Evolutionary conservation across 306 rosid species (phyloP).

Genomic region (Sophora flavescens): DNA sequence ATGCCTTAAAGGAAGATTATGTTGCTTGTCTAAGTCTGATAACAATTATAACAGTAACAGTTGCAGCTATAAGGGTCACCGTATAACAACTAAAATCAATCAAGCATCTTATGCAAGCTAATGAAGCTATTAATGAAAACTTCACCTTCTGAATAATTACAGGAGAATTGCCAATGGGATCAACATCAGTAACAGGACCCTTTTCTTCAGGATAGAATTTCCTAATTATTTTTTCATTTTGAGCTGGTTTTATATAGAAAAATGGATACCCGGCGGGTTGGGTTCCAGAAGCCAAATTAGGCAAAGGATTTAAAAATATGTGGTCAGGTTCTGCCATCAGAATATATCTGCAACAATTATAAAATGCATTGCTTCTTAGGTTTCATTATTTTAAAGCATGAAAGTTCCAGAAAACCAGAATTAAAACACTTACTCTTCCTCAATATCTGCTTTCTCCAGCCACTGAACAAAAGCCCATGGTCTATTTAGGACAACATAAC

Average conservation of each 20-base stretch:
- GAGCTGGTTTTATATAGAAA: conserved; percentile 83
- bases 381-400: conserved; percentile 39
- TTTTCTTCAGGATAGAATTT: conserved; percentile 78
- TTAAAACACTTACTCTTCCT: conserved; percentile 73
- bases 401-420: conserved; percentile 21
- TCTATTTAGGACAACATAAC: conserved; percentile 88
- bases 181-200: conserved; percentile 84
- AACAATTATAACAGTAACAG: background rate
- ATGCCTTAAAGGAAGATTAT: conserved; percentile 34
- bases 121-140: conserved; percentile 36
- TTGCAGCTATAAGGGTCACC: conserved; percentile 19
- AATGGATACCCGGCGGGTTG: conserved; percentile 82
- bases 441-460: conserved; percentile 87
- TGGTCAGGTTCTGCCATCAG: conserved; percentile 99
- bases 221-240: conserved; percentile 72
- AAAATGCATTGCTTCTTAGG: conserved; percentile 45
- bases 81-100: conserved; percentile 18
- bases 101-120: conserved; percentile 35
- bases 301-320: conserved; percentile 79
- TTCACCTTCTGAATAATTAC: conserved; percentile 88
- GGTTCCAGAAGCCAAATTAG: conserved; percentile 74
- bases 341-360: conserved; percentile 82
- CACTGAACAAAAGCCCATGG: conserved; percentile 99
- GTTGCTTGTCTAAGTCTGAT: conserved; percentile 2
- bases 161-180: conserved; percentile 97